Evolutionary conservation across 441 rosid species (phyloP).

Genomic region (Gossypium lobatum): DNA sequence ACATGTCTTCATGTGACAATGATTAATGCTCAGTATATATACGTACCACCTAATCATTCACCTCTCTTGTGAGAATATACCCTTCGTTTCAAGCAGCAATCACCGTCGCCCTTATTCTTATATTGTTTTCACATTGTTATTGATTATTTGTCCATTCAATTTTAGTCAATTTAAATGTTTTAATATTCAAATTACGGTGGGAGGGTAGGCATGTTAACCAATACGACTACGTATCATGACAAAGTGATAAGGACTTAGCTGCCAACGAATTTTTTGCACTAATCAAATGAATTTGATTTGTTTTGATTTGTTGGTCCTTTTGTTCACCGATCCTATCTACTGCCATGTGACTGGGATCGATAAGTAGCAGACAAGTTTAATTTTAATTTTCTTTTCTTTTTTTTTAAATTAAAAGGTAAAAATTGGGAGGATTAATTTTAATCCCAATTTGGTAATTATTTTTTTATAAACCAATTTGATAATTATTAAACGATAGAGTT

Average conservation of each 20-base stretch:
- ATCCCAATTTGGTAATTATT: not conserved
- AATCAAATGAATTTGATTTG: not conserved
- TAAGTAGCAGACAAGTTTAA: not conserved
- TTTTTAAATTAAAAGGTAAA: not conserved
- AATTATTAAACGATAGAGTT: not conserved
- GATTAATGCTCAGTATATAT: not conserved
- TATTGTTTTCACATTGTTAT: not conserved
- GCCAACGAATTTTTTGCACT: not conserved
- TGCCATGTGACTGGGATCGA: not conserved
- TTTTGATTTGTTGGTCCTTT: not conserved
- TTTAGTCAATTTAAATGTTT: not conserved
- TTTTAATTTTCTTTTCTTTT: not conserved
- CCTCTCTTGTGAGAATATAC: not conserved
- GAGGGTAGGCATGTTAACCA: not conserved
- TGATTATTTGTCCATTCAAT: not conserved
- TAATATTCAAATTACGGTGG: not conserved
- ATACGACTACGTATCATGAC: not conserved
- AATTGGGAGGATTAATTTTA: not conserved
- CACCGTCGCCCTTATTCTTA: not conserved
- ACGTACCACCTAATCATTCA: not conserved
- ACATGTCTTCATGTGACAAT: constrained; percentile 4
- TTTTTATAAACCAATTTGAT: not conserved
- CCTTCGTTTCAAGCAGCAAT: not conserved
- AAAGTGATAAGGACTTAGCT: not conserved
- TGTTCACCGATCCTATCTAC: not conserved